phyloP scores from a whole-genome alignment of 73 alveolate genomes.

The Paraurostyla sp. region DNA sequence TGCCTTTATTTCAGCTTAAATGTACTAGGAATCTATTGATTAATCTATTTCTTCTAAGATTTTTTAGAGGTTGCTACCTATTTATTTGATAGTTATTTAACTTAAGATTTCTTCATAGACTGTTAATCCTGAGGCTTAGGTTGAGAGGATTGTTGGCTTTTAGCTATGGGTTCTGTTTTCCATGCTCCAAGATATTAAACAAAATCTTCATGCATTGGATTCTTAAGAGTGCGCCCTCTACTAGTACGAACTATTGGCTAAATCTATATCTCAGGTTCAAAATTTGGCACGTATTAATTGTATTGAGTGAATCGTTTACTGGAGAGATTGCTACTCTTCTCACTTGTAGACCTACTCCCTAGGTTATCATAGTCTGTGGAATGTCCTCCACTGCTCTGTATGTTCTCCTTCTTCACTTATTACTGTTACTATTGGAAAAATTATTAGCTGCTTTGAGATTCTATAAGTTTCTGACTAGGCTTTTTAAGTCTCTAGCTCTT shows the following conservation, averaged over 20 bases:
- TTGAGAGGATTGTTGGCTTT: too few species aligned
- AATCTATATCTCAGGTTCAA: background rate
- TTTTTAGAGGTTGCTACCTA: too few species aligned
- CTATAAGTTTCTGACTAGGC: slow-evolving; percentile 31
- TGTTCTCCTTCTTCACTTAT: background rate
- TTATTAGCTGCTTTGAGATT: background rate
- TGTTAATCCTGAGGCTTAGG: background rate
- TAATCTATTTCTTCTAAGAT: too few species aligned
- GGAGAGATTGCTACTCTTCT: background rate
- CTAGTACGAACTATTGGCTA: background rate
- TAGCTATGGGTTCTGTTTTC: too few species aligned
- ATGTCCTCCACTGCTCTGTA: background rate
- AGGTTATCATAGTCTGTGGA: slow-evolving; percentile 23
- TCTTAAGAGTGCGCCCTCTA: slow-evolving; percentile 32
- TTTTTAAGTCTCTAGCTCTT: slow-evolving; percentile 10
- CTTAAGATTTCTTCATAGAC: background rate
- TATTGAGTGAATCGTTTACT: background rate
- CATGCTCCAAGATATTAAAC: background rate
- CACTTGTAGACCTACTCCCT: slow-evolving; percentile 56
- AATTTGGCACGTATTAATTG: background rate
- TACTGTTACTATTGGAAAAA: background rate
- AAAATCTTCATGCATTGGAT: slow-evolving; percentile 42
- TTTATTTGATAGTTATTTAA: too few species aligned
- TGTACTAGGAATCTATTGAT: too few species aligned
- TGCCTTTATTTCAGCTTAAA: too few species aligned